These are phyloP conservation scores for Hypoxylon lienhwacheense DNA, from an alignment of 495 filamentous ascomycete species.

Conservation along the genomic window DNA sequence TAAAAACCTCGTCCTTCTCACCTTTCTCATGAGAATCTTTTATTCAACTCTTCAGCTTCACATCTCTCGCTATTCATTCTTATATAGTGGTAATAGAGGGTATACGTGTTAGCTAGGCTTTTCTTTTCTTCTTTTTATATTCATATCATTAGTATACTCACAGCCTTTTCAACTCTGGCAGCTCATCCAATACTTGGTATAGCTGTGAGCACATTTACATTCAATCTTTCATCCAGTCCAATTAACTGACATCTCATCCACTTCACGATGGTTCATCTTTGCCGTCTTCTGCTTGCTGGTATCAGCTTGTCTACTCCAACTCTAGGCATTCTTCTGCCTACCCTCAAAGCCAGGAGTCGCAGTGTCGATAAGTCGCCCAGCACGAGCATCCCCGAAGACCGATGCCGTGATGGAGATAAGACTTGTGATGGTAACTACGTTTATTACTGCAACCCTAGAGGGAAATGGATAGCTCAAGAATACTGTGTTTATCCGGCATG, in stretches of 20 bases:
- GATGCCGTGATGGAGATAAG: background rate
- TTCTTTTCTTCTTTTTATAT: slow-evolving; percentile 5
- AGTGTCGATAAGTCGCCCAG: background rate
- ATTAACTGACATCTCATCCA: background rate
- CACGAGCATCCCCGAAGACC: background rate
- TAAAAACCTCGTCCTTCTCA: background rate
- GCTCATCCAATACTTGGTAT: background rate
- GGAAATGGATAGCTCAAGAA: background rate
- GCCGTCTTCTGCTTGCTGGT: background rate
- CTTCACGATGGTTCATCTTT: slow-evolving; percentile 2
- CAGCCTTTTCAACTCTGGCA: background rate
- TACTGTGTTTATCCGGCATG: background rate
- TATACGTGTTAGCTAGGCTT: background rate
- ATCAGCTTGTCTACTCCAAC: background rate
- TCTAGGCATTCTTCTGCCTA: background rate
- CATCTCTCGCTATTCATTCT: background rate
- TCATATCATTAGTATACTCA: background rate
- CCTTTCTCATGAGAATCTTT: background rate
- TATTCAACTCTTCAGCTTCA: too few relatives aligned
- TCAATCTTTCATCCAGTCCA: background rate
- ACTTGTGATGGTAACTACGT: slow-evolving; percentile 2
- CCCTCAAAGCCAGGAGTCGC: background rate
- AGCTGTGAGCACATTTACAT: background rate
- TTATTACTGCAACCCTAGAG: background rate
- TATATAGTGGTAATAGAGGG: background rate